phyloP scores from a whole-genome alignment of 2,329 filamentous ascomycete genomes.

The Trichoderma aggressivum region DNA sequence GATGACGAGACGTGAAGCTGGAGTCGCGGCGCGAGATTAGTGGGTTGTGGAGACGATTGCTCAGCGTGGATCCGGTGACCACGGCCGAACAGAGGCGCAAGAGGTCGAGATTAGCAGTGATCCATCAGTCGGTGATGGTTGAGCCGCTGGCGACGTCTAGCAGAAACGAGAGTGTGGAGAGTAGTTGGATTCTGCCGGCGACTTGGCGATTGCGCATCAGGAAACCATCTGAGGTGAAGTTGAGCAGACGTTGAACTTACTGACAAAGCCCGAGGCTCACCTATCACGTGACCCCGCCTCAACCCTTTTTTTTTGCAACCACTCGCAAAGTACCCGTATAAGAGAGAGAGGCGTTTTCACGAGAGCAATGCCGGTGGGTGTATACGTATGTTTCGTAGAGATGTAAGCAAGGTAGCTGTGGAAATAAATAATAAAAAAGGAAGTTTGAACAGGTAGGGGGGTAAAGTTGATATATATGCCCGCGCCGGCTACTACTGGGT shows the following conservation, averaged over 20 bases:
- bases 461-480: neutral
- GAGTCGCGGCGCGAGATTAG: conserved; percentile 23
- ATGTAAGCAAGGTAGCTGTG: neutral
- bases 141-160: neutral
- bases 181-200: neutral
- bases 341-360: neutral
- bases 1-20: conserved; percentile 19
- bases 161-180: neutral
- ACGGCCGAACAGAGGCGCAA: conserved; percentile 18
- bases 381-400: neutral
- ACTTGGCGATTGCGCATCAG: conserved; percentile 4
- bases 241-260: conserved; percentile 8
- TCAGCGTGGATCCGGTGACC: conserved; percentile 13
- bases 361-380: neutral
- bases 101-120: neutral
- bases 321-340: neutral
- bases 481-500: neutral
- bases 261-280: conserved; percentile 4
- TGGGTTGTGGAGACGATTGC: conserved; percentile 22
- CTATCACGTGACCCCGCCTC: conserved; percentile 2
- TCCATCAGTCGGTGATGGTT: conserved; percentile 5
- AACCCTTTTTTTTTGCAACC: neutral
- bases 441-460: no score
- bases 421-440: no score
- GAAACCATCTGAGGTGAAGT: conserved; percentile 5